Evolutionary conservation across 2,329 filamentous ascomycete genomes (phyloP).

Genomic region (Phialemonium atrogriseum): DNA sequence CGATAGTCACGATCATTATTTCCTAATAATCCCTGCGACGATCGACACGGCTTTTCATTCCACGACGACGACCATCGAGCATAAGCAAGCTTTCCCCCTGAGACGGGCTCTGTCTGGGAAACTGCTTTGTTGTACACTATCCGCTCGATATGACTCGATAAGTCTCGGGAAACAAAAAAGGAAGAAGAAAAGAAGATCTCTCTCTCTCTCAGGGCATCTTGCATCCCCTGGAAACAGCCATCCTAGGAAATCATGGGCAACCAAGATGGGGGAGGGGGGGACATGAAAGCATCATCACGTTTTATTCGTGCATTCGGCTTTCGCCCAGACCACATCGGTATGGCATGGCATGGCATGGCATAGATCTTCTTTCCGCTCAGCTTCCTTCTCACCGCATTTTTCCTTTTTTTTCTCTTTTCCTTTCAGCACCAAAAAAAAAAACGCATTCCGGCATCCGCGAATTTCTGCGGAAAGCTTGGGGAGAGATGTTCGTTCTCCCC

Average conservation of each 20-base stretch:
- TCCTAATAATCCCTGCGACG: slow-evolving; percentile 7
- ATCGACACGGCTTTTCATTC: slow-evolving; percentile 2
- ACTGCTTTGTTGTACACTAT: slow-evolving; percentile 11
- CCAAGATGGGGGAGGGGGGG: too few relatives aligned
- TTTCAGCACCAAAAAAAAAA: too few relatives aligned
- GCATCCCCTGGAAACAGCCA: neutral
- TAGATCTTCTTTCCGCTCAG: neutral
- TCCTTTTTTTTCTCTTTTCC: neutral
- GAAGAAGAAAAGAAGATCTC: slow-evolving; percentile 4
- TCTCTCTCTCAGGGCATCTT: neutral
- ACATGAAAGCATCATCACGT: too few relatives aligned
- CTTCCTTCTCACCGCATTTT: neutral
- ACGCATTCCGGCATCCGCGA: too few relatives aligned
- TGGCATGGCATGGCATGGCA: too few relatives aligned
- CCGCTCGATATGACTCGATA: too few relatives aligned
- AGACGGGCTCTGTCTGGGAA: neutral
- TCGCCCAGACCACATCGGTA: too few relatives aligned
- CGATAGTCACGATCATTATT: slow-evolving; percentile 16
- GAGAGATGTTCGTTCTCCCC: too few relatives aligned
- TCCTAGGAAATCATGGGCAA: neutral
- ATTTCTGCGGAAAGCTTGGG: too few relatives aligned
- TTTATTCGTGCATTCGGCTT: too few relatives aligned
- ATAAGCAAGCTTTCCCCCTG: slow-evolving; percentile 2
- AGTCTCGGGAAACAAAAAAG: too few relatives aligned
- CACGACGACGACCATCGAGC: slow-evolving; percentile 4